Base-by-base conservation (phyloP, 1,284 basidiomycete species). In the Cryptococcus maquisensis region DNA sequence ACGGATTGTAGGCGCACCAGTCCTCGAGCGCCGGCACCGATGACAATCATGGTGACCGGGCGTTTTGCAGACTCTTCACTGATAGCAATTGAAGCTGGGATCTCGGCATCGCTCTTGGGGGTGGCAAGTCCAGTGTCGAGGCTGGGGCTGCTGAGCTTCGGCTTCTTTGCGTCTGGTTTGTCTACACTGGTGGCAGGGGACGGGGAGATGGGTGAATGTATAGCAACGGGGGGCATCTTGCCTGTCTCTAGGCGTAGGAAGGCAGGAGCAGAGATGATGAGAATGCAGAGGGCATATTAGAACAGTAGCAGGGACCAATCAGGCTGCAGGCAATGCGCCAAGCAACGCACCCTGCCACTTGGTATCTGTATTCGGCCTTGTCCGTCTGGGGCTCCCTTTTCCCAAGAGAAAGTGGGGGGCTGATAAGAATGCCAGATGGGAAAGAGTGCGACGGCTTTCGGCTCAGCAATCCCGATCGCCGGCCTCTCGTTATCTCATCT, bases 11-110 rank as follows among this genome's bases (percentile, higher is more conserved):
- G 18, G 61, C 55, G 60, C 41, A 87, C 86, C 72, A 80, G 80
- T 55, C 89, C 89, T 54, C 90, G 83, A 71, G 88, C 85, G 2
- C 90, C 90, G 62, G 87, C 90, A 21, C 90, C 90, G 43, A 91
- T 75, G 55, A 83, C 70, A 21, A 79, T 81, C 16, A 82, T 52
- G 5, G 79, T 82, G 21, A 82, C 70, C 15, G 79, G 79, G 45
- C 52, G 52, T 20, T 9, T 36, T 36, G 7, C 13, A n/a, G 39
- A 21, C 16, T 32, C 24, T 13, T 26, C 23, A 15, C 2, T 15
- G 12, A 18, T 46, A 15, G 45, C 10, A 6, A 8, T 46, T 1
- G 45, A 36, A 9, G 23, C 12, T 7, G 32, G 45, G 15, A 46
- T 20, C 9, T 9, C 15, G 5, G n/a, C 26, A 24, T 23, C 24